Base-by-base conservation (phyloP, 768 basidiomycete genomes). In the Trametes elegans region DNA sequence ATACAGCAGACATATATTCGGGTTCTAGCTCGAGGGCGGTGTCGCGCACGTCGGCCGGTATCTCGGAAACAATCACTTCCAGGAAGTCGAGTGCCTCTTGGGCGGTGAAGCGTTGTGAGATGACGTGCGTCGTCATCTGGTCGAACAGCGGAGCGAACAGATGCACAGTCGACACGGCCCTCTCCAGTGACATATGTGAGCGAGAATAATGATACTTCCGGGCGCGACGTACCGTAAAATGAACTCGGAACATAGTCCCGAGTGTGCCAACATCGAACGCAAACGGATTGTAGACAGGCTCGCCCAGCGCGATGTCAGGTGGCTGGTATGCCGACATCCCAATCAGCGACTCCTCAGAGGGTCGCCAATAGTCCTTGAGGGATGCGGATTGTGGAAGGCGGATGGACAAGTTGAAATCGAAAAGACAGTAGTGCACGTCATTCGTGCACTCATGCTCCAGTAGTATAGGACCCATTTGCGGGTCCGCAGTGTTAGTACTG, bases 391-490 rank as follows among this genome's bases (percentile, higher is more conserved):
- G 26, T 11, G 49, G 24, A 7, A 50, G 26, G 3, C 29, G 36
- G 3, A 32, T 21, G 11, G 49, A 50, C 19, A 39, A 14, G 26
- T 50, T 50, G 49, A 50, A 50, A 21, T 50, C 49, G 29, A 40
- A 50, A 3, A 50, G 36, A 38, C 49, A 50, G 38, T 50, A 50
- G 1, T 9, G 14, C 14, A 26, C 36, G 0, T 7, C 21, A 9
- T 6, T 9, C 2, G 36, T 29, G 11, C 29, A n/a, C 41, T 18
- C 41, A 7, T 40, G 24, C 7, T 50, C 26, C 6, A 7, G 4
- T 11, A 32, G 49, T 1, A 4, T 27, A 28, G 41, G 8, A 13
- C 13, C 9, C n/a, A 14, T 26, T 8, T 26, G 9, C 19, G 3
- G 24, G 14, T 7, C 6, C 1, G 7, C 28, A 2, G 19, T 2